A percentile compares a stretch with the other conserved stretches of the same genome.
phyloP scores from a whole-genome alignment of 257 asterid species.

The Forsythia suspensa region DNA sequence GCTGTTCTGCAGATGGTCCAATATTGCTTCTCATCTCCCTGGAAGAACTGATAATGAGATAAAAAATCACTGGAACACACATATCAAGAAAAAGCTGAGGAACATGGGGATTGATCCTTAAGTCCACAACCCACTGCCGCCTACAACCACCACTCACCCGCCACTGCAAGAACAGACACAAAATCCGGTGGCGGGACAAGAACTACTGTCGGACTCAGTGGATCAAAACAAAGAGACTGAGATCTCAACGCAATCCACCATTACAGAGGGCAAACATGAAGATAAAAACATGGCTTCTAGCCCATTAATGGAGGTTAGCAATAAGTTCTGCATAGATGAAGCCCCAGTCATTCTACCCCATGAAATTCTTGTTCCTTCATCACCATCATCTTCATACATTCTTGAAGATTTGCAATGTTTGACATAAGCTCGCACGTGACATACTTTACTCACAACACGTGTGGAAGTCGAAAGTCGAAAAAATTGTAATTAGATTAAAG shows the following conservation, averaged over 20 bases:
- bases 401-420: conserved; percentile 36
- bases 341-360: conserved; percentile 67
- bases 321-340: conserved; percentile 69
- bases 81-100: conserved; percentile 76
- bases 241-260: conserved; percentile 26
- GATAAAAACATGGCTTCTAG: background rate
- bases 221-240: background rate
- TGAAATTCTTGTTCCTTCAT: conserved; percentile 50
- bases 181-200: background rate
- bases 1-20: conserved; percentile 70
- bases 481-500: no score
- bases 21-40: conserved; percentile 90
- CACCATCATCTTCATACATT: conserved; percentile 25
- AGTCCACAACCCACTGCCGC: conserved; percentile 70
- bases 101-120: conserved; percentile 90
- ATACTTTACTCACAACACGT: no score
- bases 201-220: background rate
- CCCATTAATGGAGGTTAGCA: conserved; percentile 35
- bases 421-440: no score
- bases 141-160: conserved; percentile 18
- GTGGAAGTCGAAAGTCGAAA: no score
- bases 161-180: background rate
- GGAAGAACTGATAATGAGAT: conserved; percentile 97
- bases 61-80: conserved; percentile 94
- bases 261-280: conserved; percentile 19